Base-by-base conservation (phyloP, 495 filamentous ascomycete species). In the Aspergillus egyptiacus region DNA sequence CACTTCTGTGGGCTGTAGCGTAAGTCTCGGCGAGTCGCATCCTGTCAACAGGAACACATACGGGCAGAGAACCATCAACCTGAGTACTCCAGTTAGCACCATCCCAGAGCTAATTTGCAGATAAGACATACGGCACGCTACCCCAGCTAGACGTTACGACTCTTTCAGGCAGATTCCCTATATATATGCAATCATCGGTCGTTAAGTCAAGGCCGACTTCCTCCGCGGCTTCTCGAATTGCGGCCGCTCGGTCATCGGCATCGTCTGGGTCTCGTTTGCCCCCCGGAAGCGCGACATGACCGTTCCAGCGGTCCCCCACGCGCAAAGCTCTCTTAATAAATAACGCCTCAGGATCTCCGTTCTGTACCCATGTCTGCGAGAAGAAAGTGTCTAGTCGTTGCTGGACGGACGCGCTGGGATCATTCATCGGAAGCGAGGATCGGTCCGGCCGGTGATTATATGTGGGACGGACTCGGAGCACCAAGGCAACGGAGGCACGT, bases 241-340 rank as follows among this genome's bases (percentile, higher is more conserved):
- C 85, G 15, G 82, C 78, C 18, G 75, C 77, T 51, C 70, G 62
- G 59, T 89, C 86, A 57, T 80, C 70, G 24, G 55, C 73, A 71
- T 91, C 86, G 41, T 77, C 77, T 0, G 80, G 77, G 52, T 91
- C 86, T 55, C 81, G 65, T 55, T 81, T 84, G 3, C 86, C 86
- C 18, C 86, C 86, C 0, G 86, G 86, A 3, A 89, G 66, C 0
- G 86, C 86, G 44, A 87, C 78, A 72, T 89, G 85, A 33, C 82
- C 78, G 0, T 78, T 86, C 86, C 86, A 91, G 40, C 84, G 72
- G 63, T 91, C 86, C 5, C 84, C 84, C 17, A 74, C 70, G 25
- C 86, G 72, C 19, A 82, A 76, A 17, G 86, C 81, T 35, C 86
- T 71, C 62, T 89, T 89, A 62, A 91, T 91, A 56, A 89, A 87